These are phyloP conservation scores for Blastocystis sp. DNA, from an alignment of 352 stramenopile genomes.

Conservation along the genomic window DNA sequence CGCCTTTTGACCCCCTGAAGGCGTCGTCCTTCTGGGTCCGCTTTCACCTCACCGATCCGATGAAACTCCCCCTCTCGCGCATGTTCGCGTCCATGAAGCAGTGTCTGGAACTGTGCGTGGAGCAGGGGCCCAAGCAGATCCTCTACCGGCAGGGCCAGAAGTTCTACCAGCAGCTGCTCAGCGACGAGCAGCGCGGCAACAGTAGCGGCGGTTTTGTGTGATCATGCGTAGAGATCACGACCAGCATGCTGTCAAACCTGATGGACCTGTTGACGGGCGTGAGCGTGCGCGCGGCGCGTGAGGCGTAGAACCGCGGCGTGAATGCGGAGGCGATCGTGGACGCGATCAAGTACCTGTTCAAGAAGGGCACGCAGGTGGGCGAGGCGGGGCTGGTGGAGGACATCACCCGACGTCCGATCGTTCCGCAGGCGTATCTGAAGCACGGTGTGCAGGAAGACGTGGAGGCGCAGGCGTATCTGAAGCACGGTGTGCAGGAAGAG, in stretches of 20 bases:
- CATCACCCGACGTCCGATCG: background rate
- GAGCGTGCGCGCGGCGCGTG: background rate
- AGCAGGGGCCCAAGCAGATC: slow-evolving; percentile 16
- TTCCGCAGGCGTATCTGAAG: slow-evolving; percentile 17
- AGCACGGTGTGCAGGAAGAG: background rate
- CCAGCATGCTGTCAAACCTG: slow-evolving; percentile 25
- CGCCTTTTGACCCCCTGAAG: slow-evolving; percentile 9
- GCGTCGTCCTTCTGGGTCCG: background rate
- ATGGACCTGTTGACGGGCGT: slow-evolving; percentile 61
- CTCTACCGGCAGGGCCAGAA: slow-evolving; percentile 31
- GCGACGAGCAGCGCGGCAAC: slow-evolving; percentile 2
- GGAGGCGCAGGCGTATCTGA: slow-evolving; percentile 10
- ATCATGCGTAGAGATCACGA: background rate
- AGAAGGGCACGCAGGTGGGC: slow-evolving; percentile 38
- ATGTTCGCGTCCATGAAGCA: slow-evolving; percentile 13
- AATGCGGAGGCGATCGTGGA: slow-evolving; percentile 51
- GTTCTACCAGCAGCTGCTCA: slow-evolving; percentile 29
- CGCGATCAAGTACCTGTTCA: slow-evolving; percentile 63
- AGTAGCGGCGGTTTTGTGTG: background rate
- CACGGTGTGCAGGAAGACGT: background rate
- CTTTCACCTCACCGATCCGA: background rate
- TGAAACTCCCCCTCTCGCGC: slow-evolving; percentile 14
- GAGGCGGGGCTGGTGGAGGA: slow-evolving; percentile 18
- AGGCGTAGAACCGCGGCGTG: slow-evolving; percentile 42
- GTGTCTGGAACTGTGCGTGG: background rate